Evolutionary conservation across 805 yeast genomes (phyloP), one percentile per base, ranked within the genome.

Genomic region (Spathaspora sp.): DNA sequence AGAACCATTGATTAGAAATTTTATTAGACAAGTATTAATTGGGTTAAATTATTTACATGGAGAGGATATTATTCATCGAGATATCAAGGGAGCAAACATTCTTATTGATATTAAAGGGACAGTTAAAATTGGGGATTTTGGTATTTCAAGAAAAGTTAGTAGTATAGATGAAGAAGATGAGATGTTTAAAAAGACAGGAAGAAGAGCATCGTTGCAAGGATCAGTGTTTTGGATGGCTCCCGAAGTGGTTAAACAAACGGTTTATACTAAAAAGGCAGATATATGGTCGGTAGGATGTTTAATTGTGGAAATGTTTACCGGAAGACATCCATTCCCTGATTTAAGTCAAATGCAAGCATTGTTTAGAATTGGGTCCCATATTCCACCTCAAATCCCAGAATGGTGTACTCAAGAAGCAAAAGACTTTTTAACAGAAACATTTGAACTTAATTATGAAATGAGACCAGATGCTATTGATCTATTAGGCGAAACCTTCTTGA

Each of bases 201-300:
- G 76, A 50, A 79, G 97, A 44, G 92, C 89, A 1, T 90, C 97
- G 0, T 70, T 90, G 49, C 97, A 93, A 68, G 99, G 99, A 0
- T 89, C 97, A 52, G 76, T 93, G 0, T 94, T 86, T 64, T 94
- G 99, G 98, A 94, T 94, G 99, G 98, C 99, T 0, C 99, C 99
- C 0, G 99, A 94, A 65, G 98, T 94, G 8, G 98, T 94, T 16
- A 89, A 91, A 61, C 97, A 92, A 63, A 85, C 89, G 1, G 89
- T 91, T 0, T 89, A 93, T 49, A 93, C 98, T 1, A 85, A 87
- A 39, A 90, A 89, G 67, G 96, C 97, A 0, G 99, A 94, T 66
- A 90, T 94, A 23, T 94, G 99, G 99, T 89, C 97, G 0, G 86
- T 96, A 9, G 99, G 98, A 0, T 94, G 98, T 66, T 78, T 94